These are phyloP conservation scores for Ophiostoma ulmi DNA, from an alignment of 2,329 filamentous ascomycete species.

Conservation along the genomic window DNA sequence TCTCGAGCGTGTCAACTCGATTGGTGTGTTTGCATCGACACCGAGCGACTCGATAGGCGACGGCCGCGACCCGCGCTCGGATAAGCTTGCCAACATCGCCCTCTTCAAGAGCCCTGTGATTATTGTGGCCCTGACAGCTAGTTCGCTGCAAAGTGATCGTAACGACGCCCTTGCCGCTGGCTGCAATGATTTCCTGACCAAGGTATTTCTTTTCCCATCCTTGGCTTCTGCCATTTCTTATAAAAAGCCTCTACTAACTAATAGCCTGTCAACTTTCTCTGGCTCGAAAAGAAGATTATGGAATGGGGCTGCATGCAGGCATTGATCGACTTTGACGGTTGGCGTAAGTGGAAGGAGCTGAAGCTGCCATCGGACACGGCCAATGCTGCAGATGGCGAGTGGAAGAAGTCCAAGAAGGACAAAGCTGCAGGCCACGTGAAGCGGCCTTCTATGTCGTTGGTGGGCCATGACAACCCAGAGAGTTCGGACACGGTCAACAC, in stretches of 20 bases:
- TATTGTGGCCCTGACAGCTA: conserved; percentile 93
- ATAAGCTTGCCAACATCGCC: conserved; percentile 61
- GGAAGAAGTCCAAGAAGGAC: neutral
- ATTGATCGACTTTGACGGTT: conserved; percentile 95
- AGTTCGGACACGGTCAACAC: conserved; percentile 17
- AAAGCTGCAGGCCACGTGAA: conserved; percentile 14
- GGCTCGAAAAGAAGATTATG: conserved; percentile 95
- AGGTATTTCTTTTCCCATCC: conserved; percentile 51
- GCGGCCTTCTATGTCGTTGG: conserved; percentile 13
- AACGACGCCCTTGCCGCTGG: conserved; percentile 92
- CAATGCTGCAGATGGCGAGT: neutral
- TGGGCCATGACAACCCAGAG: conserved; percentile 6
- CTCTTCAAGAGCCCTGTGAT: conserved; percentile 96
- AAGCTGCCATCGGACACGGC: conserved; percentile 14
- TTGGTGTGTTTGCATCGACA: conserved; percentile 79
- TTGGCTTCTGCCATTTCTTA: too few species aligned
- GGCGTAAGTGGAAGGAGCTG: conserved; percentile 92
- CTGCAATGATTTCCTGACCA: conserved; percentile 97
- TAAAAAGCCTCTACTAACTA: too few species aligned
- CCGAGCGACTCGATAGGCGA: conserved; percentile 46
- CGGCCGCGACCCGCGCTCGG: conserved; percentile 54
- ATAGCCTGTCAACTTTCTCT: conserved; percentile 88
- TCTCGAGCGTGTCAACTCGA: conserved; percentile 82
- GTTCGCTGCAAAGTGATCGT: conserved; percentile 87
- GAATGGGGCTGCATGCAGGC: conserved; percentile 99